Base-by-base conservation (phyloP, 192 early-diverging fungal genomes). In the Gonapodya prolifera region DNA sequence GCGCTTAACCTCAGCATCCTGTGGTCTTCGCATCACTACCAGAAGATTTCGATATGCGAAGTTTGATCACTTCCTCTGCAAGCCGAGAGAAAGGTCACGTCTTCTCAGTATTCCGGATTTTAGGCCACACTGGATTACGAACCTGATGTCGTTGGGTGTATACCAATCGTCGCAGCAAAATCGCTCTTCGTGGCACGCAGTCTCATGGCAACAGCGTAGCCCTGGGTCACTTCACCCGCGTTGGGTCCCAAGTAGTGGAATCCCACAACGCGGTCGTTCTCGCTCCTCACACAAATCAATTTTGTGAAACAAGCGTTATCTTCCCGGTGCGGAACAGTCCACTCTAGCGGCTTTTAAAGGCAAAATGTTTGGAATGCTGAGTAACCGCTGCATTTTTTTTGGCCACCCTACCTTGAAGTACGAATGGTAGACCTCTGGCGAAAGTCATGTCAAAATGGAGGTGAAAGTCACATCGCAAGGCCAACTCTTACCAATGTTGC, bases 381-480 rank as follows among this genome's bases (percentile, higher is more conserved):
- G n/a, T n/a, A n/a, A n/a, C n/a, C n/a, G n/a, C n/a, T n/a, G n/a
- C n/a, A n/a, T n/a, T n/a, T n/a, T n/a, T n/a, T n/a, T n/a, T n/a
- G n/a, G n/a, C n/a, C n/a, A n/a, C n/a, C n/a, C n/a, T n/a, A n/a
- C n/a, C n/a, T n/a, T n/a, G n/a, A n/a, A n/a, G n/a, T n/a, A n/a
- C n/a, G n/a, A n/a, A n/a, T 69, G 45, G 45, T 69, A 69, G 45
- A 69, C 45, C 45, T 69, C 45, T n/a, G n/a, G n/a, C n/a, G n/a
- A n/a, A n/a, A n/a, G n/a, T n/a, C n/a, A n/a, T n/a, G n/a, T n/a
- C n/a, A n/a, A n/a, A n/a, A n/a, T n/a, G n/a, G n/a, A n/a, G n/a
- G n/a, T n/a, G n/a, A n/a, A n/a, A n/a, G n/a, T n/a, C n/a, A n/a
- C n/a, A n/a, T n/a, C n/a, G n/a, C n/a, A n/a, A n/a, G n/a, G n/a